These are phyloP conservation scores for Kingdonia uniflora DNA, from an alignment of 164 flowering plant genomes.

Conservation along the genomic window DNA sequence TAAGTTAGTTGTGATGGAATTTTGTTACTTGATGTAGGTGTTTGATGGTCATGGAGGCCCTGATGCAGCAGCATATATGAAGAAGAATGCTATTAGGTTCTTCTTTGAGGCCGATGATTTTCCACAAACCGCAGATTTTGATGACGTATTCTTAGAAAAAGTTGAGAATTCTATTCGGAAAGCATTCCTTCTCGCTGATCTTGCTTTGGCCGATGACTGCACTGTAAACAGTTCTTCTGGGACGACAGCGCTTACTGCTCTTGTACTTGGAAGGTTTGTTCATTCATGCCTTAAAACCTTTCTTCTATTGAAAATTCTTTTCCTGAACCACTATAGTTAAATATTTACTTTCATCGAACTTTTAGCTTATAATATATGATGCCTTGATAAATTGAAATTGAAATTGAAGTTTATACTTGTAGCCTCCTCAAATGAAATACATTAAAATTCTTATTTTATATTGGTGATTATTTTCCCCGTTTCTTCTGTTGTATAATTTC, in stretches of 20 bases:
- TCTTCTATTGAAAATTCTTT: too few relatives aligned
- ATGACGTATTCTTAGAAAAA: constrained; percentile 38
- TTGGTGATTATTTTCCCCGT: too few relatives aligned
- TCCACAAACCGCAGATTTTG: constrained; percentile 38
- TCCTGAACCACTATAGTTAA: too few relatives aligned
- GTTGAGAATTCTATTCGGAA: constrained; percentile 45
- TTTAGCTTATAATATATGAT: too few relatives aligned
- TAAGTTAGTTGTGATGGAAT: neutral
- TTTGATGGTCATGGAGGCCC: constrained; percentile 98
- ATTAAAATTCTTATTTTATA: too few relatives aligned
- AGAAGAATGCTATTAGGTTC: constrained; percentile 45
- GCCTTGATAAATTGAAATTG: too few relatives aligned
- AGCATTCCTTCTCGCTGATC: constrained; percentile 66
- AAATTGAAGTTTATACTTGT: too few relatives aligned
- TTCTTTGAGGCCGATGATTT: constrained; percentile 63
- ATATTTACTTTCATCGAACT: too few relatives aligned
- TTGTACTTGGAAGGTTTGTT: constrained; percentile 65
- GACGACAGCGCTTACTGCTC: constrained; percentile 77
- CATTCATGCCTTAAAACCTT: neutral
- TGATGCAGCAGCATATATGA: constrained; percentile 77
- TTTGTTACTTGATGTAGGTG: constrained; percentile 30
- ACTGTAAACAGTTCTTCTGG: constrained; percentile 62
- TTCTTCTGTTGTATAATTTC: too few relatives aligned
- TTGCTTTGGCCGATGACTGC: constrained; percentile 63
- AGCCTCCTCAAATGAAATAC: too few relatives aligned